Evolutionary conservation across 176 grass and related monocot species (phyloP).

Genomic region (Bonia amplexicaulis): DNA sequence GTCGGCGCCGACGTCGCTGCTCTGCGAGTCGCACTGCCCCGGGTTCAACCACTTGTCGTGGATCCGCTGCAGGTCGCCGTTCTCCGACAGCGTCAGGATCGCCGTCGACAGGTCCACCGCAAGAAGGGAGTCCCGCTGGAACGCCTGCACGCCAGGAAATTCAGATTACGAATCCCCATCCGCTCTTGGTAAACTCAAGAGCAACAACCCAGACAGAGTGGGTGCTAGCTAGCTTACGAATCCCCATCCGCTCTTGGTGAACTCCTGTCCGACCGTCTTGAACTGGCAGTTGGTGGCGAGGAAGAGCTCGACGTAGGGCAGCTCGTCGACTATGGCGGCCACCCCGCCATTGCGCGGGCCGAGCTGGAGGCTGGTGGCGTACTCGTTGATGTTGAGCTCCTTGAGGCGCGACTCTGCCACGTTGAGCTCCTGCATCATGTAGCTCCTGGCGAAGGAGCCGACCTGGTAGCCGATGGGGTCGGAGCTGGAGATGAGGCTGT

Average conservation of each 20-base stretch:
- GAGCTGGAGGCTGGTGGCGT: slow-evolving; percentile 62
- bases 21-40: slow-evolving; percentile 29
- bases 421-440: slow-evolving; percentile 78
- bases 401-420: slow-evolving; percentile 53
- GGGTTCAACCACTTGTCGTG: slow-evolving; percentile 85
- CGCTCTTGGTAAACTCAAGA: slow-evolving; percentile 83
- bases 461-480: slow-evolving; percentile 80
- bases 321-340: slow-evolving; percentile 84
- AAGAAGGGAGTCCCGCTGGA: slow-evolving; percentile 78
- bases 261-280: slow-evolving; percentile 69
- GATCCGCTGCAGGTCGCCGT: slow-evolving; percentile 87
- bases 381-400: slow-evolving; percentile 43
- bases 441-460: slow-evolving; percentile 74
- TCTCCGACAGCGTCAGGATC: slow-evolving; percentile 86
- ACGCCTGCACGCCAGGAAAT: slow-evolving; percentile 39
- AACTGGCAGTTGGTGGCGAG: slow-evolving; percentile 82
- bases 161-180: slow-evolving; percentile 84
- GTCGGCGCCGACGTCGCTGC: slow-evolving; percentile 15
- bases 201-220: not conserved
- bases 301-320: slow-evolving; percentile 80
- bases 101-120: slow-evolving; percentile 90
- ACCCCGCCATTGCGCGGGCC: slow-evolving; percentile 74
- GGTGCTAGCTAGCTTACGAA: slow-evolving; percentile 56
- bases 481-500: slow-evolving; percentile 54
- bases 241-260: slow-evolving; percentile 99